A percentile compares a stretch with the other conserved stretches of the same genome.
Evolutionary conservation across 2,329 filamentous ascomycete species (phyloP).

Genomic region (Zarea fungicola): DNA sequence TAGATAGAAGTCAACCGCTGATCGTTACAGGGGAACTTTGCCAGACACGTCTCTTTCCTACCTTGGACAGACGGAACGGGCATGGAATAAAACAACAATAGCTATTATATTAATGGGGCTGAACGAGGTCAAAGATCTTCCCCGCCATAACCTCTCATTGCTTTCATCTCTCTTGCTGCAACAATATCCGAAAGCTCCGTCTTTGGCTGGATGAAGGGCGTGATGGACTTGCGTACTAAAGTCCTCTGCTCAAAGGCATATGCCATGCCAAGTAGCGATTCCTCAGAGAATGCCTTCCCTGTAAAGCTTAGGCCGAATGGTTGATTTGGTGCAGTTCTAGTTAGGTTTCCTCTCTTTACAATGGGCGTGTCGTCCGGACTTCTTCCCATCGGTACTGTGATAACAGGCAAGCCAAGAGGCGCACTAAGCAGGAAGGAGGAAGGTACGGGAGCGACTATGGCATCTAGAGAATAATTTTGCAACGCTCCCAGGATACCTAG

Average conservation of each 20-base stretch:
- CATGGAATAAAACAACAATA: too few species aligned
- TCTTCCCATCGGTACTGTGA: conserved; percentile 59
- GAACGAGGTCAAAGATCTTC: too few species aligned
- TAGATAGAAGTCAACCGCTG: too few species aligned
- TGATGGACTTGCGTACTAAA: conserved; percentile 20
- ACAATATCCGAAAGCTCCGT: conserved; percentile 26
- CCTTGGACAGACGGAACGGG: too few species aligned
- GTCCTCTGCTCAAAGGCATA: conserved; percentile 65
- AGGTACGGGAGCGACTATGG: conserved; percentile 47
- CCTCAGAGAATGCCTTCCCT: conserved; percentile 54
- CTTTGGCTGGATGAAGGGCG: conserved; percentile 26
- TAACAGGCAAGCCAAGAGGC: conserved; percentile 52
- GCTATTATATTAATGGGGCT: too few species aligned
- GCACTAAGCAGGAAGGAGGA: conserved; percentile 44
- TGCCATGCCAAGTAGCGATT: conserved; percentile 55
- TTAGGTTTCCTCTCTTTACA: conserved; percentile 40
- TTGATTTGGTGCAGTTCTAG: conserved; percentile 47
- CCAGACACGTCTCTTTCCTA: too few species aligned
- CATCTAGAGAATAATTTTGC: conserved; percentile 48
- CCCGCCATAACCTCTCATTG: too few species aligned
- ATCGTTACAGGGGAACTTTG: too few species aligned
- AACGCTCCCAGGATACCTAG: conserved; percentile 55
- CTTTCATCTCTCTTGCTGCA: too few species aligned
- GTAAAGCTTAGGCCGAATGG: conserved; percentile 61
- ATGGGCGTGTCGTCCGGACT: conserved; percentile 46